Percentiles rank a stretch among this genome's conserved stretches.
Conservation (phyloP, 2,329 filamentous ascomycete species). For the Hortaea werneckii region DNA sequence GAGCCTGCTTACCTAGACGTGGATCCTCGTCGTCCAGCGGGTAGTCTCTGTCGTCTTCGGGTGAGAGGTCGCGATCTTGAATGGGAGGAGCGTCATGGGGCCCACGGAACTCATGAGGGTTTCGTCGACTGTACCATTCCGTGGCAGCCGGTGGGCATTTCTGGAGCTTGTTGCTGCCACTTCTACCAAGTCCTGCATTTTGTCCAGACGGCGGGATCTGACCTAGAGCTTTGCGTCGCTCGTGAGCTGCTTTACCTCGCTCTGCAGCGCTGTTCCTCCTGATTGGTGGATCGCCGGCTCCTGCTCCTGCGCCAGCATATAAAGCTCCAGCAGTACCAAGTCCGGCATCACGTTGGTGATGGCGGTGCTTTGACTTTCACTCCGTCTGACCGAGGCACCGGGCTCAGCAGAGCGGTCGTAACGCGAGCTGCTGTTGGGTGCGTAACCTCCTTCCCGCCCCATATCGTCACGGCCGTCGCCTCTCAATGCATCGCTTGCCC, state of each 20-base stretch:
- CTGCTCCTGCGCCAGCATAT: conserved; percentile 8
- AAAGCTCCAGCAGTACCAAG: conserved; percentile 23
- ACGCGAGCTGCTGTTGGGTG: no score
- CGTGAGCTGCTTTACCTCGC: conserved; percentile 22
- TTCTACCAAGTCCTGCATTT: conserved; percentile 22
- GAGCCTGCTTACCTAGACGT: conserved; percentile 25
- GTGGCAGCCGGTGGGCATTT: conserved; percentile 12
- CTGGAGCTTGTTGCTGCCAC: conserved; percentile 26
- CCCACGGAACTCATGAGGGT: conserved; percentile 1
- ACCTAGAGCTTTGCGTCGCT: conserved; percentile 16
- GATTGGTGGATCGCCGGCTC: not conserved
- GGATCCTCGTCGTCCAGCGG: conserved; percentile 3
- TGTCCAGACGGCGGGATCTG: conserved; percentile 9
- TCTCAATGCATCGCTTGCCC: not conserved
- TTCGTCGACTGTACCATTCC: not conserved
- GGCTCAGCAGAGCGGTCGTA: no score
- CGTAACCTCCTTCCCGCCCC: no score
- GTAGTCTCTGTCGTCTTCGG: not conserved
- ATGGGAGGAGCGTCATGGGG: not conserved
- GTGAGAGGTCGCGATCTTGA: not conserved
- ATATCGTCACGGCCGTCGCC: no score
- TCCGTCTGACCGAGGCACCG: not conserved
- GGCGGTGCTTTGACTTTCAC: conserved; percentile 14
- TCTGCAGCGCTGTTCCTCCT: conserved; percentile 11
- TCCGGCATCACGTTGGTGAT: conserved; percentile 22